These are phyloP conservation scores for Vanderwaltozyma tropicalis DNA, from an alignment of 805 yeast species.

Conservation along the genomic window DNA sequence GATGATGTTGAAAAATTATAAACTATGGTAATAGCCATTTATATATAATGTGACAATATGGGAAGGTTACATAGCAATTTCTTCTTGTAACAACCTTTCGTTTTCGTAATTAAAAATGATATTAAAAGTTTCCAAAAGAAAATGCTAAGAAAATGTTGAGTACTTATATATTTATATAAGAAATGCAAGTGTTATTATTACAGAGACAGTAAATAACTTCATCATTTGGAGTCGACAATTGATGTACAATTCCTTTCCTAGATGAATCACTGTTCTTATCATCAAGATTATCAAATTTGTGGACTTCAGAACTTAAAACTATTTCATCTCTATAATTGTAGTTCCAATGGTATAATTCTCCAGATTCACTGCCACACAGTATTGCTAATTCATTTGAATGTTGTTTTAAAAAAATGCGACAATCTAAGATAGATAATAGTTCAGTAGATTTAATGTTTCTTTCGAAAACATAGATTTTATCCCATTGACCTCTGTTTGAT, in stretches of 20 bases:
- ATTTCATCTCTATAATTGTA: conserved; percentile 8
- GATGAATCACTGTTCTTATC: conserved; percentile 3
- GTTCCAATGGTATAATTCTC: conserved; percentile 11
- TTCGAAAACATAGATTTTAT: conserved; percentile 5
- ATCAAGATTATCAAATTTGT: conserved; percentile 1
- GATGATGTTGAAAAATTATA: too few relatives aligned
- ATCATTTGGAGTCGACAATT: not conserved
- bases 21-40: too few relatives aligned
- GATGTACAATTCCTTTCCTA: conserved; percentile 1
- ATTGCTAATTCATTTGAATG: conserved; percentile 5
- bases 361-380: conserved; percentile 15
- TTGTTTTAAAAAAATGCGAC: conserved; percentile 4
- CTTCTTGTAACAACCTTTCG: too few relatives aligned
- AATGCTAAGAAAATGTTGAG: too few relatives aligned
- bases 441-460: conserved; percentile 3
- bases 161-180: conserved; percentile 3
- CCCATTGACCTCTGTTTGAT: conserved; percentile 15
- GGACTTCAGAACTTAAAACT: conserved; percentile 1
- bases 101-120: too few relatives aligned
- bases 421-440: conserved; percentile 9
- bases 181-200: conserved; percentile 5
- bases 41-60: too few relatives aligned
- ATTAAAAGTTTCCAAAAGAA: too few relatives aligned
- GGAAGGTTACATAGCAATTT: too few relatives aligned
- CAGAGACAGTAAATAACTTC: conserved; percentile 7